Evolutionary conservation across 169 alveolate genomes (phyloP).

Genomic region (Cryptosporidium bovis): DNA sequence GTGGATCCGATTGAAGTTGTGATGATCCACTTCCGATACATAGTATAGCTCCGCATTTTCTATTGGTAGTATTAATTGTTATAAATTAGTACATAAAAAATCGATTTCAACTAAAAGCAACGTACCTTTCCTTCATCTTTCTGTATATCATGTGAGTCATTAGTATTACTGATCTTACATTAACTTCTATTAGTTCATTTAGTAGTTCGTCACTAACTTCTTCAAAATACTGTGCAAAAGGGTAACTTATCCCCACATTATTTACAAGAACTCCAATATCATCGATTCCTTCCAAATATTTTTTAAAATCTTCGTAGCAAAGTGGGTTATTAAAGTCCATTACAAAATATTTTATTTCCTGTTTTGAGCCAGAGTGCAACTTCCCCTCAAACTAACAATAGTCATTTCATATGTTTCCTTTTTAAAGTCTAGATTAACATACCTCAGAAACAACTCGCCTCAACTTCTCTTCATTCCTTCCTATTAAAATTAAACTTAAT

Average conservation of each 20-base stretch:
- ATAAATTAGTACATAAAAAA: neutral
- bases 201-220: conserved; percentile 76
- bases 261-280: conserved; percentile 80
- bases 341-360: conserved; percentile 36
- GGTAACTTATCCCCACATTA: conserved; percentile 82
- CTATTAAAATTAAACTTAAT: conserved; percentile 71
- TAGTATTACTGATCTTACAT: conserved; percentile 75
- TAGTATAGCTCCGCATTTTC: conserved; percentile 75
- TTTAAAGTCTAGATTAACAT: conserved; percentile 4
- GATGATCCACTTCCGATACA: conserved; percentile 79
- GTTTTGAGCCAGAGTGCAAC: neutral
- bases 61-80: neutral
- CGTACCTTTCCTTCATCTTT: conserved; percentile 58
- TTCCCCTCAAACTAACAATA: neutral
- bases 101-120: neutral
- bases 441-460: conserved; percentile 23
- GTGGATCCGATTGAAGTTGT: conserved; percentile 75
- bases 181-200: conserved; percentile 78
- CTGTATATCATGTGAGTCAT: conserved; percentile 78
- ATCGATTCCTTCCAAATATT: conserved; percentile 2
- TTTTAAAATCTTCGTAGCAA: conserved; percentile 1
- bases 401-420: neutral
- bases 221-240: conserved; percentile 79
- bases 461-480: conserved; percentile 68
- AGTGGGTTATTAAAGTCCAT: conserved; percentile 45